Evolutionary conservation across 306 rosid genomes (phyloP), one percentile per base, ranked within the genome.

Genomic region (Rosa multiflora): DNA sequence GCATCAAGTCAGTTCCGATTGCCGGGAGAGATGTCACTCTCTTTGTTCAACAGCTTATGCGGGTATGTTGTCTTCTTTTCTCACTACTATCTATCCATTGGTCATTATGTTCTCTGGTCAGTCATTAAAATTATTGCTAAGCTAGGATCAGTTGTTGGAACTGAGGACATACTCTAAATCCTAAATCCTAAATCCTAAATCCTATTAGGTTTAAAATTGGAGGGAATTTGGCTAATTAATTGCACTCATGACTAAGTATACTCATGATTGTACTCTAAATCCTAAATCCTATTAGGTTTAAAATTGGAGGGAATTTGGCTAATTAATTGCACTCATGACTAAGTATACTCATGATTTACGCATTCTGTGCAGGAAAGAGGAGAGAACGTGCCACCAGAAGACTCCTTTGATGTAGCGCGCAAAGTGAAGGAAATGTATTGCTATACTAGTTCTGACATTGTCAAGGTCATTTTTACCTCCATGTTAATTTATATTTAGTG

Each of bases 11-110:
- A 0, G 55, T 93, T 89, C 99, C 99, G 62, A 88, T 96, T 74
- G 82, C 98, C 4, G 99, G 99, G 83, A 96, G 91, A 77, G 99
- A 96, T 68, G 92, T 93, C 66, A 93, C 99, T 55, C 96, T 90
- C 71, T 96, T 96, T 76, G 88, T 96, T 79, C 99, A 96, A 83
- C 96, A 96, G 87, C 99, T 96, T 80, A 93, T 96, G 99, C 90
- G 93, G 92, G 99, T 95, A 81, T 74, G 89, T 78, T 83, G 52
- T 63, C 74, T 62, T 51, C 76, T 29, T 51, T 43, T 61, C 64
- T 79, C 21, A 46, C 58, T 26, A 76, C 44, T 37, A 47, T 75
- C 59, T 59, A 39, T 40, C 72, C 26, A 21, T 74, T 61, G 72
- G 35, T 80, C 66, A 18, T 59, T 61, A 37, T 10, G 32, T 51